These are phyloP conservation scores for Albophoma yamanashiensis DNA, from an alignment of 2,329 filamentous ascomycete species.

Conservation along the genomic window DNA sequence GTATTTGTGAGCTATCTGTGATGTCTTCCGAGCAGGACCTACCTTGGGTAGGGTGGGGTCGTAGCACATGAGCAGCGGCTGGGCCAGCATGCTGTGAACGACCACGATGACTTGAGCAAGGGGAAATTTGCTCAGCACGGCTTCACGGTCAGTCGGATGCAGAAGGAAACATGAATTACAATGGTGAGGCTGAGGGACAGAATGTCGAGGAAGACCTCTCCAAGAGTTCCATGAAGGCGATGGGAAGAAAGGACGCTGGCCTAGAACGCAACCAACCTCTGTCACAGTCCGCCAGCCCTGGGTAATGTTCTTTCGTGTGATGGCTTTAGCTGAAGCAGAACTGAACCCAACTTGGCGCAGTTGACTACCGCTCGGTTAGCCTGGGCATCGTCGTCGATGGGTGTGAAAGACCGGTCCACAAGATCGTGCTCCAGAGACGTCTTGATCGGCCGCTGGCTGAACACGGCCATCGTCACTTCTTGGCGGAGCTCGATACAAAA, in stretches of 20 bases:
- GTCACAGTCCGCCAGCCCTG: constrained; percentile 32
- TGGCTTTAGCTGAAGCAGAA: constrained; percentile 44
- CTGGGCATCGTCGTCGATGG: constrained; percentile 42
- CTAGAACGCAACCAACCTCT: constrained; percentile 33
- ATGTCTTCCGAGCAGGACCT: constrained; percentile 23
- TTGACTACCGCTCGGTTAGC: constrained; percentile 51
- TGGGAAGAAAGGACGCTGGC: constrained; percentile 41
- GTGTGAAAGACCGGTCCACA: constrained; percentile 37
- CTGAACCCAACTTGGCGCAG: constrained; percentile 51
- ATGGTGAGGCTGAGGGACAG: constrained; percentile 47
- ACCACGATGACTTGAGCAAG: constrained; percentile 39
- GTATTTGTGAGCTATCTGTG: constrained; percentile 20
- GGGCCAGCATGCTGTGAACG: constrained; percentile 48
- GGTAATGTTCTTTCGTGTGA: constrained; percentile 24
- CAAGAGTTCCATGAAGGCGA: constrained; percentile 33
- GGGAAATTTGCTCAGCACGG: background rate
- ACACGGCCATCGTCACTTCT: constrained; percentile 47
- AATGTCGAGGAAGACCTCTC: constrained; percentile 44
- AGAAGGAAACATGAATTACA: constrained; percentile 17
- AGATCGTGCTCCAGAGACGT: constrained; percentile 39
- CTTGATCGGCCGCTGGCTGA: constrained; percentile 32
- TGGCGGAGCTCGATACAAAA: constrained; percentile 49
- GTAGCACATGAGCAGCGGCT: constrained; percentile 44
- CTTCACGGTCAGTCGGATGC: background rate
- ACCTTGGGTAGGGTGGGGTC: constrained; percentile 42